phyloP scores from a whole-genome alignment of 768 basidiomycete species.

The Cystoderma amianthinum region DNA sequence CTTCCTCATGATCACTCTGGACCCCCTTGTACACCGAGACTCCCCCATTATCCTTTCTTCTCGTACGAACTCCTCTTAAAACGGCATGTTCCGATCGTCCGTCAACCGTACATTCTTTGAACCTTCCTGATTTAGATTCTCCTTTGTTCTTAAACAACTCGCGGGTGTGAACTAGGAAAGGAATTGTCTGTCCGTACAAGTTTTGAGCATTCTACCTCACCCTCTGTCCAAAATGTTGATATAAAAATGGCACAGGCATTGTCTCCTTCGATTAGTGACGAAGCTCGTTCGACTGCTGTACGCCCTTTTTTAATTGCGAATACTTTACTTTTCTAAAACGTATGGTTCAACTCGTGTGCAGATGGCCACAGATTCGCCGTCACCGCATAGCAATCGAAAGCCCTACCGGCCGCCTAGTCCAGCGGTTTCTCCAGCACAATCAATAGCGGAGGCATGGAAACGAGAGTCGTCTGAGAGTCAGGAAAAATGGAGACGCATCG shows the following conservation, averaged over 20 bases:
- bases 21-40: too few relatives aligned
- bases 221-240: conserved; percentile 31
- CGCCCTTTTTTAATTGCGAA: conserved; percentile 20
- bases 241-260: conserved; percentile 37
- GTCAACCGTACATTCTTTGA: conserved; percentile 32
- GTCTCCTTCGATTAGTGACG: conserved; percentile 24
- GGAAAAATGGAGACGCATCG: conserved; percentile 45
- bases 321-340: conserved; percentile 20
- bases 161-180: conserved; percentile 28
- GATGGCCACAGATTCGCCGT: conserved; percentile 38
- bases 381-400: conserved; percentile 25
- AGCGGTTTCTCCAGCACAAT: conserved; percentile 44
- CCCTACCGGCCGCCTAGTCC: conserved; percentile 20
- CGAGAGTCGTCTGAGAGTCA: conserved; percentile 52
- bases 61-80: conserved; percentile 27
- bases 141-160: conserved; percentile 34
- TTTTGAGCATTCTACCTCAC: conserved; percentile 29
- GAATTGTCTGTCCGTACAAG: conserved; percentile 27
- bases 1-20: too few relatives aligned
- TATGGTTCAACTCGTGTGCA: conserved; percentile 23
- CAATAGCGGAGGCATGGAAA: conserved; percentile 67
- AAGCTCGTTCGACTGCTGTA: conserved; percentile 28
- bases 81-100: conserved; percentile 37
- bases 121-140: conserved; percentile 42
- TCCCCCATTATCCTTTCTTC: too few relatives aligned